A percentile compares a stretch with the other conserved stretches of the same genome.
Conservation (phyloP, 2,329 filamentous ascomycete genomes). For the Phialophora expanda region DNA sequence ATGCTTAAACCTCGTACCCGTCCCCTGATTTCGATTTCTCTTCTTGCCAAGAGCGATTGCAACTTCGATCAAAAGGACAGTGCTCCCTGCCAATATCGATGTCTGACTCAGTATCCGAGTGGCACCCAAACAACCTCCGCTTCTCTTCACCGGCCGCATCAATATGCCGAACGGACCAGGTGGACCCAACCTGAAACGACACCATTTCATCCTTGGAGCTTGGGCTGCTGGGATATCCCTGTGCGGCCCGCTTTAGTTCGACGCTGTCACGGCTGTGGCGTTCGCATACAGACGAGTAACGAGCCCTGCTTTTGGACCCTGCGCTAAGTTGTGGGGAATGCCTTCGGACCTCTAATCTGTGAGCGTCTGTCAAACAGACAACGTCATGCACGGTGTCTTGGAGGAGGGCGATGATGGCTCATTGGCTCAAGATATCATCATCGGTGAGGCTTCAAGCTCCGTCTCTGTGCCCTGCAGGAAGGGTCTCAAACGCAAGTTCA, state of each 20-base stretch:
- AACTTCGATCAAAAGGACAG: not conserved
- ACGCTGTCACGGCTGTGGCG: constrained; percentile 25
- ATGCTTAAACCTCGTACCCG: not conserved
- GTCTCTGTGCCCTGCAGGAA: constrained; percentile 10
- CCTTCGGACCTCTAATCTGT: not conserved
- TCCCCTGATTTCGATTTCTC: too few species aligned
- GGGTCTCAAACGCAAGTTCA: not conserved
- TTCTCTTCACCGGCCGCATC: not conserved
- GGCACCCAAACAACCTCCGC: not conserved
- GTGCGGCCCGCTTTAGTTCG: constrained; percentile 2
- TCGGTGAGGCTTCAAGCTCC: constrained; percentile 7
- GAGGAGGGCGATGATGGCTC: not conserved
- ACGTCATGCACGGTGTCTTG: constrained; percentile 23
- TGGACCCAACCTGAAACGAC: constrained; percentile 31
- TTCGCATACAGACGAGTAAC: constrained; percentile 10
- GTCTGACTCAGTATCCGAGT: not conserved
- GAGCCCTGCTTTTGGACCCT: constrained; percentile 13
- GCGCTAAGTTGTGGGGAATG: not conserved
- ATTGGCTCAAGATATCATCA: constrained; percentile 18
- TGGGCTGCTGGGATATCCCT: constrained; percentile 1
- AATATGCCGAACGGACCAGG: constrained; percentile 1
- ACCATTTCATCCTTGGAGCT: constrained; percentile 15
- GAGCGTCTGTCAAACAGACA: not conserved
- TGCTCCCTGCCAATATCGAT: not conserved
- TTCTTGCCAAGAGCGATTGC: too few species aligned